phyloP scores from a whole-genome alignment of 164 flowering plant genomes.

The Euptelea pleiosperma region DNA sequence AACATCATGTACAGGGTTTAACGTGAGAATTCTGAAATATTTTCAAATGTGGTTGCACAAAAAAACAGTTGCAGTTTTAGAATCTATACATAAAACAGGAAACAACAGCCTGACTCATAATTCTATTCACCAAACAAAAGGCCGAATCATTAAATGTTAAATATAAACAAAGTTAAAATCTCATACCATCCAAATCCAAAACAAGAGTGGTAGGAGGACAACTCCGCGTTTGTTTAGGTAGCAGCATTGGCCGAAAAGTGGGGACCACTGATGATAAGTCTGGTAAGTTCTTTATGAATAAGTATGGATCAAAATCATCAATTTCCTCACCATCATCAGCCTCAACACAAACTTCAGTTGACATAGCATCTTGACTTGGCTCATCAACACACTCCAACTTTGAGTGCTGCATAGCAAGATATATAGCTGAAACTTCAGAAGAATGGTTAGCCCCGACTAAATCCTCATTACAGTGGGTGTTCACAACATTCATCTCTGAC shows the following conservation, averaged over 20 bases:
- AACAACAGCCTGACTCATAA: no score
- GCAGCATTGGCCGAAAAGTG: constrained; percentile 67
- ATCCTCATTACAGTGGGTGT: constrained; percentile 30
- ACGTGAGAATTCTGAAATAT: no score
- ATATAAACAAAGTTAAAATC: neutral
- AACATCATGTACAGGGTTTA: no score
- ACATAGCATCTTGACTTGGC: constrained; percentile 51
- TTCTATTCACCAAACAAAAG: neutral
- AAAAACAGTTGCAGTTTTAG: no score
- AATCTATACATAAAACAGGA: no score
- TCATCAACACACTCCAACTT: constrained; percentile 85
- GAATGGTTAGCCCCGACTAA: constrained; percentile 40
- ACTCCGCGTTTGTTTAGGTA: constrained; percentile 96
- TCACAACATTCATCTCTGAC: constrained; percentile 17
- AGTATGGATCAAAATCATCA: constrained; percentile 92
- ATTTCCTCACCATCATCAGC: constrained; percentile 68
- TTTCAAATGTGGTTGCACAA: no score
- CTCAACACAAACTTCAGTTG: constrained; percentile 49
- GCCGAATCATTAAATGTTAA: no score
- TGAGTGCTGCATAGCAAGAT: constrained; percentile 79
- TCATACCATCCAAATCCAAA: constrained; percentile 93
- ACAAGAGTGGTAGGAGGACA: constrained; percentile 92
- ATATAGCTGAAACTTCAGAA: constrained; percentile 79
- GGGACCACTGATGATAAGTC: constrained; percentile 83
- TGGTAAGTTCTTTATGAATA: constrained; percentile 87